Evolutionary conservation across 2,329 filamentous ascomycete species (phyloP).

Genomic region (Drechslerella dactyloides): DNA sequence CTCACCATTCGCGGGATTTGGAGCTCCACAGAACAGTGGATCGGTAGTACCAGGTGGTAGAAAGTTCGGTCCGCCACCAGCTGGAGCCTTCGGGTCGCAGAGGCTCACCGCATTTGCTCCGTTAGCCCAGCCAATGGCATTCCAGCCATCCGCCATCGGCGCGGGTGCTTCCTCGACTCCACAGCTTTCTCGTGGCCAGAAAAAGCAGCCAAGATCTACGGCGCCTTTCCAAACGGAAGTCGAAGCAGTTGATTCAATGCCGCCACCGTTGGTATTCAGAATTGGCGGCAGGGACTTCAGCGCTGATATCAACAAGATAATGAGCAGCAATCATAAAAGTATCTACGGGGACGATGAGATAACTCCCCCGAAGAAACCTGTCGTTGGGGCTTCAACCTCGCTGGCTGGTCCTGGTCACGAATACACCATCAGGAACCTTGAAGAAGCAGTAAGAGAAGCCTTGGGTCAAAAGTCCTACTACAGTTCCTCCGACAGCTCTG

Average conservation of each 20-base stretch:
- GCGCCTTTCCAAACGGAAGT: too few species aligned
- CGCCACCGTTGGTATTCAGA: not conserved
- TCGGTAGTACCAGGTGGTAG: not conserved
- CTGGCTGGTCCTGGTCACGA: not conserved
- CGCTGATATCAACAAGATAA: not conserved
- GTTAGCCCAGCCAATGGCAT: too few species aligned
- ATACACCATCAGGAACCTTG: not conserved
- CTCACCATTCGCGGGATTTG: not conserved
- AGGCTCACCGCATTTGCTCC: not conserved
- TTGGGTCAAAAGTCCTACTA: not conserved
- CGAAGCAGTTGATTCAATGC: not conserved
- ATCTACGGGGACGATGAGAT: not conserved
- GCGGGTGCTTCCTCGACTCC: too few species aligned
- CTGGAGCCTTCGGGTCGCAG: not conserved
- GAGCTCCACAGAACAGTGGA: not conserved
- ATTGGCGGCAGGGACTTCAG: slow-evolving; percentile 10
- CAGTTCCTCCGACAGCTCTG: not conserved
- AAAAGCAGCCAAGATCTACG: too few species aligned
- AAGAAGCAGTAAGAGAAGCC: not conserved
- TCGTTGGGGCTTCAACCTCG: not conserved
- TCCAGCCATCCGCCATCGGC: too few species aligned
- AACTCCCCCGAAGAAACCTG: not conserved
- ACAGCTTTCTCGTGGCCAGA: too few species aligned
- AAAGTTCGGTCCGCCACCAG: not conserved
- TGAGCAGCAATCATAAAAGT: not conserved